phyloP scores from a whole-genome alignment of 306 rosid species.

The Dryas drummondii region DNA sequence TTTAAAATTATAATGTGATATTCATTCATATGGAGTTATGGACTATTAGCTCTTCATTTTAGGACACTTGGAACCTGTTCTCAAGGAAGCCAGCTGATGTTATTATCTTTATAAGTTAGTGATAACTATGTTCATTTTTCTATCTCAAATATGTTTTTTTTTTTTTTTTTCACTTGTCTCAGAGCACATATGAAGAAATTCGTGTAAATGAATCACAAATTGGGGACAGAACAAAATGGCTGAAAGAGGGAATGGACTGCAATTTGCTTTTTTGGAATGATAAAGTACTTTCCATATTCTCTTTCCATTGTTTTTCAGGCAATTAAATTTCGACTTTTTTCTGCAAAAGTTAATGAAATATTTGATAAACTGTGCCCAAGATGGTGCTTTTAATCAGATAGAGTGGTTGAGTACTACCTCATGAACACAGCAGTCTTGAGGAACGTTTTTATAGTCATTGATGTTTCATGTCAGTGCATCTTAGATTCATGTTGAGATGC shows the following conservation, averaged over 20 bases:
- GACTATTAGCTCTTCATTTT: neutral
- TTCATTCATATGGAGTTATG: neutral
- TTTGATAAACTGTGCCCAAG: neutral
- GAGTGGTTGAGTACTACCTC: slow-evolving; percentile 9
- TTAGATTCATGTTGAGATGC: slow-evolving; percentile 13
- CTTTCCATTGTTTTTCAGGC: slow-evolving; percentile 14
- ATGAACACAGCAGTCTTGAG: neutral
- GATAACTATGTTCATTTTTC: slow-evolving; percentile 14
- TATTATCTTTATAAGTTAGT: neutral
- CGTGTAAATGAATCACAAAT: slow-evolving; percentile 67
- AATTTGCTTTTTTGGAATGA: slow-evolving; percentile 85
- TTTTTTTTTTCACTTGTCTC: slow-evolving; percentile 9
- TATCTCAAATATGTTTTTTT: neutral
- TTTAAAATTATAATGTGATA: neutral
- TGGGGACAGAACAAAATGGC: slow-evolving; percentile 77
- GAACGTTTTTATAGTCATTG: slow-evolving; percentile 21
- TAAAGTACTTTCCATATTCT: slow-evolving; percentile 47
- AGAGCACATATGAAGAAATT: slow-evolving; percentile 78
- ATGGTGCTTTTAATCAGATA: slow-evolving; percentile 8
- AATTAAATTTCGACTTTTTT: neutral
- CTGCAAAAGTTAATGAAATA: neutral
- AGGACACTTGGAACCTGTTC: slow-evolving; percentile 18
- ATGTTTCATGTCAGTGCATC: neutral
- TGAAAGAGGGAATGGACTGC: slow-evolving; percentile 99
- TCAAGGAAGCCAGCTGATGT: slow-evolving; percentile 21